Conservation (phyloP, 768 basidiomycete genomes). For the Pleurotus cornucopiae region DNA sequence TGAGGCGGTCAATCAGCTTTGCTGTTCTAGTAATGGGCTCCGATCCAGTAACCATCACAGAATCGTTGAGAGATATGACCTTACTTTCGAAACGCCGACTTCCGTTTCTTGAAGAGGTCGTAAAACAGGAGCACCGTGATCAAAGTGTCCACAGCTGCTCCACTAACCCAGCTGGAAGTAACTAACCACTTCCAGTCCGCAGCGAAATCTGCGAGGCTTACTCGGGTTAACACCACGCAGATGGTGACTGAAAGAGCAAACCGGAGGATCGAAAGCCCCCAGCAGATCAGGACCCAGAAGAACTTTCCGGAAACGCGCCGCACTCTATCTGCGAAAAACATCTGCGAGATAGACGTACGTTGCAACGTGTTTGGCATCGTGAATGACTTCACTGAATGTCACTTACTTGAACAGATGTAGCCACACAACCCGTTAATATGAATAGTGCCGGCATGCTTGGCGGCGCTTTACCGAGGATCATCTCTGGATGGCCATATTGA, state of each 20-base stretch:
- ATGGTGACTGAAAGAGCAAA: conserved; percentile 24
- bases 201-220: conserved; percentile 12
- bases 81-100: conserved; percentile 12
- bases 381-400: neutral
- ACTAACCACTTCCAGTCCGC: conserved; percentile 26
- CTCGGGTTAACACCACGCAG: conserved; percentile 16
- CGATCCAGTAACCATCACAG: no score
- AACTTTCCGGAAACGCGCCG: conserved; percentile 22
- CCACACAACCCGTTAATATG: conserved; percentile 24
- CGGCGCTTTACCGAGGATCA: conserved; percentile 15
- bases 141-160: conserved; percentile 24
- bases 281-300: conserved; percentile 22
- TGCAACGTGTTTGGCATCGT: neutral
- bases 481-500: conserved; percentile 18
- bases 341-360: neutral
- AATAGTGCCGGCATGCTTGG: conserved; percentile 15
- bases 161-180: conserved; percentile 21
- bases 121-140: conserved; percentile 28
- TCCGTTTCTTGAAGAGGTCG: conserved; percentile 20
- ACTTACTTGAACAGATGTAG: conserved; percentile 23
- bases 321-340: conserved; percentile 27
- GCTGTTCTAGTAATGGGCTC: neutral
- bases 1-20: conserved; percentile 7
- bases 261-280: conserved; percentile 20
- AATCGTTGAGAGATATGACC: no score